Conservation (phyloP, 768 basidiomycete genomes). For the Pholiota microspora region DNA sequence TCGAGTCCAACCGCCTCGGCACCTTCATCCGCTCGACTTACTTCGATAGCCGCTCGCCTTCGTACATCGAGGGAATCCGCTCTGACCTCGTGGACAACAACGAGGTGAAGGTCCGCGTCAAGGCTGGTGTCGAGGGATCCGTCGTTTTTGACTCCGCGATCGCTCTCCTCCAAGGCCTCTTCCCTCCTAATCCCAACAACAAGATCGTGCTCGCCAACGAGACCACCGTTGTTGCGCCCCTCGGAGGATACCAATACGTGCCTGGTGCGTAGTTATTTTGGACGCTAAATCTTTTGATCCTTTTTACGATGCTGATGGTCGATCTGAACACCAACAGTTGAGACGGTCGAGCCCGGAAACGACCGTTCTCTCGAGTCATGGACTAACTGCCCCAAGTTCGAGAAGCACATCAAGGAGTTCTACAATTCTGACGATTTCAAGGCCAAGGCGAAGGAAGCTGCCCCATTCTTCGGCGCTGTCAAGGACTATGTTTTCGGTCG, state of each 20-base stretch:
- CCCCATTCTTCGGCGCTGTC: conserved; percentile 62
- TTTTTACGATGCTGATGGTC: too few species aligned
- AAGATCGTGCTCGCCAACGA: conserved; percentile 79
- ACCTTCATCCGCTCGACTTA: conserved; percentile 61
- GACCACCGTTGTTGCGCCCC: conserved; percentile 65
- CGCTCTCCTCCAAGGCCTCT: conserved; percentile 82
- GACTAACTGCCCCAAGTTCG: conserved; percentile 61
- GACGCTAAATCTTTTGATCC: background rate
- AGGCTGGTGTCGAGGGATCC: conserved; percentile 82
- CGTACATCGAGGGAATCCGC: conserved; percentile 65
- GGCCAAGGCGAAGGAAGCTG: conserved; percentile 50
- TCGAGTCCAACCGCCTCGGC: conserved; percentile 68
- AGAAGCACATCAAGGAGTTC: conserved; percentile 59
- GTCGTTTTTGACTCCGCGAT: conserved; percentile 86
- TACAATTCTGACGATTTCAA: conserved; percentile 68
- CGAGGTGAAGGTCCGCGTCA: conserved; percentile 74
- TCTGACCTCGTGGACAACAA: conserved; percentile 69
- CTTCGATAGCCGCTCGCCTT: conserved; percentile 62
- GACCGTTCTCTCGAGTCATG: conserved; percentile 84
- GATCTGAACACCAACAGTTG: too few species aligned
- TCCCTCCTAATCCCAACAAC: conserved; percentile 75
- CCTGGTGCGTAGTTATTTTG: conserved; percentile 44
- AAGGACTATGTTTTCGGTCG: conserved; percentile 74
- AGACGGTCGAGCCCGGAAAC: conserved; percentile 84
- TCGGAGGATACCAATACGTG: conserved; percentile 85